These are phyloP conservation scores for Drosera spatulata DNA, from an alignment of 179 eudicot genomes.

Conservation along the genomic window DNA sequence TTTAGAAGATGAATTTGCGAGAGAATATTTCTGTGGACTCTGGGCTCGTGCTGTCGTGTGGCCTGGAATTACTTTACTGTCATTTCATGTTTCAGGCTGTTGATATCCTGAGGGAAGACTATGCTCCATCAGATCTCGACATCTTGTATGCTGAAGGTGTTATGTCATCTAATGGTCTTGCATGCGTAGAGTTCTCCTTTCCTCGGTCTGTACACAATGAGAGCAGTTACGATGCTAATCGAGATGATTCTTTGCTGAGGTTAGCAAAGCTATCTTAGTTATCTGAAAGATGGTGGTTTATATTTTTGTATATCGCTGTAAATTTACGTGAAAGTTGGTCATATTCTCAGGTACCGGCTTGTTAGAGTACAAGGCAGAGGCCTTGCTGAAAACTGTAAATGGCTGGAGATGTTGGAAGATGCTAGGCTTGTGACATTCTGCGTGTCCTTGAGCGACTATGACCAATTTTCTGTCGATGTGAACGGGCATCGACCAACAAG, in stretches of 20 bases:
- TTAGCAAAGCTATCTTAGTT: slow-evolving; percentile 5
- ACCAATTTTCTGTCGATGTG: slow-evolving; percentile 38
- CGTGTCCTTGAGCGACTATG: slow-evolving; percentile 70
- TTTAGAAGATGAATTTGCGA: no score
- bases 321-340: background rate
- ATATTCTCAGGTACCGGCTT: slow-evolving; percentile 63
- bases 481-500: slow-evolving; percentile 50
- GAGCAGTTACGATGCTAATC: slow-evolving; percentile 43
- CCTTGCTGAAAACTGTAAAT: slow-evolving; percentile 81
- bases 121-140: slow-evolving; percentile 80
- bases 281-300: no score
- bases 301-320: no score
- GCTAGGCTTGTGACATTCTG: slow-evolving; percentile 79
- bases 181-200: slow-evolving; percentile 78
- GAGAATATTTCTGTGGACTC: no score
- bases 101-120: slow-evolving; percentile 70
- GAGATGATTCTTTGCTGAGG: slow-evolving; percentile 58
- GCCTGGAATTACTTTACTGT: no score
- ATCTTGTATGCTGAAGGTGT: slow-evolving; percentile 90
- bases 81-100: slow-evolving; percentile 48
- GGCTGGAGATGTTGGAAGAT: slow-evolving; percentile 98
- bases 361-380: slow-evolving; percentile 86
- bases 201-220: slow-evolving; percentile 50
- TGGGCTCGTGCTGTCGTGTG: no score
- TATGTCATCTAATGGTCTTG: slow-evolving; percentile 86